Base-by-base conservation (phyloP, 371 early-diverging fungal species). In the Syncephalastrum contaminatum region DNA sequence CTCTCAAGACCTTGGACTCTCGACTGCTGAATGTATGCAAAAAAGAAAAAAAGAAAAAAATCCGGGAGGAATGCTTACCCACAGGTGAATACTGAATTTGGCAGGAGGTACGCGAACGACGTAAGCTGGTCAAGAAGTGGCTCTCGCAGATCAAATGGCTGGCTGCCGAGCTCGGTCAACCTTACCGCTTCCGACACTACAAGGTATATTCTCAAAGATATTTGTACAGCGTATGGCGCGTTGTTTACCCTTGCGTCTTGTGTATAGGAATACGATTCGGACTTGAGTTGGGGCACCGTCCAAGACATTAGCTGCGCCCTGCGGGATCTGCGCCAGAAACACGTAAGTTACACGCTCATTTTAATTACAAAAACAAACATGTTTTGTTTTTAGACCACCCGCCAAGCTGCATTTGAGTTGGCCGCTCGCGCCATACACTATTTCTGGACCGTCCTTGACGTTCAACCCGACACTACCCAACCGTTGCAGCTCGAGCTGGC, bases 261-360 rank as follows among this genome's bases (percentile, higher is more conserved):
- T 36, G 13, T 39, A 7, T 25, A 65, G 54, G 58, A 56, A 25
- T 63, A 63, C 49, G 16, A 63, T 7, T 30, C 60, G 18, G 60
- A 65, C 19, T 27, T 65, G 19, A 53, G 60, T 24, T 65, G 65
- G 65, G 60, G 49, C 13, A 65, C 60, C 15, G 60, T 65, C 39
- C 65, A 65, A 44, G 50, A 64, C 56, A 57, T 65, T 51, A 65
- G 65, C 43, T 65, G 65, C 51, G 50, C 60, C 48, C 48, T 65
- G 47, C 65, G 65, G 13, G 65, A 65, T 51, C 46, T 65, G 25
- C 49, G 48, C 21, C 54, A 58, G 24, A 53, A 22, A 36, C 50
- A 65, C 50, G 65, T 65, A 63, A 63, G 19, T 20, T 22, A 16
- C n/a, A 3, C 48, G 20, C 36, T 25, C 3, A 25, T 25, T 25